Evolutionary conservation across 208 protist genomes (phyloP), one percentile per base, ranked within the genome.

Genomic region (Leishmania arabica): DNA sequence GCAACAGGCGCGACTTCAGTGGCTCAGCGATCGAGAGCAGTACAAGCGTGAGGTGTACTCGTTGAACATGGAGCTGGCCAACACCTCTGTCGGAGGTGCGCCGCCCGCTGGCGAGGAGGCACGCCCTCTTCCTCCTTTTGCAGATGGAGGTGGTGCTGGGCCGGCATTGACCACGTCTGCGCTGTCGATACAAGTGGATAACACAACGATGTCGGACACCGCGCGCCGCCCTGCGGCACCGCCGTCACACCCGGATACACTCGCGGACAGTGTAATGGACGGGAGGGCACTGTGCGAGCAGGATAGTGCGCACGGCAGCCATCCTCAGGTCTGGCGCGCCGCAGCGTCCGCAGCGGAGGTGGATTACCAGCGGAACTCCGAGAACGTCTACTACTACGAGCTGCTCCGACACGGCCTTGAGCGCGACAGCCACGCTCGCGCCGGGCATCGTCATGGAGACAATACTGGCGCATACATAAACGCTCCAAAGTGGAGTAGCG

Each of bases 21-120:
- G 62, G 73, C 34, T 66, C 7, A 71, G 54, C 2, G 71, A 69
- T 34, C 72, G 53, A 47, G 73, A 81, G 73, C 34, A 64, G 1
- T 71, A 76, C 51, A 65, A 74, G 65, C n/a, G 82, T 47, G 82
- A 86, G 82, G 82, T 86, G 64, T 86, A 82, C 78, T 72, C 56
- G 64, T 45, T 86, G 47, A 81, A 86, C 66, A 82, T 86, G 82
- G 82, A 86, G 66, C 68, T 81, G 42, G 82, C 73, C 34, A 72
- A 80, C 78, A 69, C 31, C 17, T 60, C 71, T 34, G 37, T 71
- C 21, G 51, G 31, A n/a, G 13, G 72, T 34, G 7, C 5, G 53
- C 34, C 51, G 21, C 72, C 72, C 11, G n/a, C 51, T 62, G 72
- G 15, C 4, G 72, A 24, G 72, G 17, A 11, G 3, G 9, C 0